Base-by-base conservation (phyloP, 1,284 basidiomycete genomes). In the Rhodotorula mucilaginosa region DNA sequence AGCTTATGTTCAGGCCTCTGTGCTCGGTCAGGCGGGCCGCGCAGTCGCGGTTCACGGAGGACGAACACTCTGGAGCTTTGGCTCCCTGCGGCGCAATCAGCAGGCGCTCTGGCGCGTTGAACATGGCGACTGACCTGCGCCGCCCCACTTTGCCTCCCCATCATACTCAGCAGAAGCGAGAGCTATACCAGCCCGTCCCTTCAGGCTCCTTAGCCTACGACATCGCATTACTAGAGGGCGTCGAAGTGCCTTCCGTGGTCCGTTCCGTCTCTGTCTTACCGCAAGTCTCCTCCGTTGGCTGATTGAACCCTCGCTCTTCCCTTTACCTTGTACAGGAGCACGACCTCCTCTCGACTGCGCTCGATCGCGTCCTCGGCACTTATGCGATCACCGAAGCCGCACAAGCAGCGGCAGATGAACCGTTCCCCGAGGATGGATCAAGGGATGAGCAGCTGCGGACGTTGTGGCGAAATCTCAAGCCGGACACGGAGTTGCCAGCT, bases 381-480 rank as follows among this genome's bases (percentile, higher is more conserved):
- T 76, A 76, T 54, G 29, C 51, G 2, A 46, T 76, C 46, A 62
- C 67, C n/a, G 69, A 71, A 4, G 51, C 56, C 5, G 62, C 67
- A 23, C 23, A 52, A n/a, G 67, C 29, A 19, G 64, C 58, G 3
- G 60, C 64, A 3, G 54, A 57, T 18, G 58, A 51, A 12, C 47
- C 61, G 0, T 72, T 57, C 21, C 63, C 57, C 5, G 18, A 29
- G 6, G 39, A 58, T 10, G 48, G 52, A 3, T 39, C 54, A 31
- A 52, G 49, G 4, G 69, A 72, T 19, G 63, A 39, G 1, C 23
- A 63, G n/a, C 61, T 76, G 15, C 34, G 34, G 12, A 58, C 69
- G 52, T 47, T 76, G 58, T 76, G 67, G 65, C 18, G 5, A 2
- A 18, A 57, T 15, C 56, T 76, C 21, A 72, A 65, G 46, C 75